Conservation (phyloP, 2,329 filamentous ascomycete genomes). For the Aspergillus fructus region DNA sequence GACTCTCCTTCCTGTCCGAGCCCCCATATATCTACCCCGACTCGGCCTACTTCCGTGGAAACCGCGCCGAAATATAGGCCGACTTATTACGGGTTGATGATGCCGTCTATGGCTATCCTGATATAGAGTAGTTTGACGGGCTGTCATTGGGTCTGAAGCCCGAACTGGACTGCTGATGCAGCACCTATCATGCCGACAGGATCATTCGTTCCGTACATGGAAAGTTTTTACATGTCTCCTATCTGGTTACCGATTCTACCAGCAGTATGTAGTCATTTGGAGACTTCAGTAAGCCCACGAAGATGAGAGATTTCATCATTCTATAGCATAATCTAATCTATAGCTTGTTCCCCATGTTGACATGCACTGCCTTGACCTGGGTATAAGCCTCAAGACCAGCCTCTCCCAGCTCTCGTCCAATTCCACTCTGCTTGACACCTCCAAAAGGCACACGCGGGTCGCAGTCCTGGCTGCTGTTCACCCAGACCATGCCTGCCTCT, state of each 20-base stretch:
- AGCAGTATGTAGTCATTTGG: too few species aligned
- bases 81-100: background rate
- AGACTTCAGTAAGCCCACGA: too few species aligned
- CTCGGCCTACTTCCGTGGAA: too few species aligned
- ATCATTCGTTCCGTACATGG: too few species aligned
- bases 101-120: background rate
- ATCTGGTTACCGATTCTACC: too few species aligned
- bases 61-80: too few species aligned
- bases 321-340: background rate
- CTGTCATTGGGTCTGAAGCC: background rate
- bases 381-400: slow-evolving; percentile 42
- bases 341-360: slow-evolving; percentile 39
- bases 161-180: background rate
- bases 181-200: background rate
- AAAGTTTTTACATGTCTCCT: too few species aligned
- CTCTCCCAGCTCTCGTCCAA: slow-evolving; percentile 51
- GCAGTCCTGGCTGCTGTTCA: slow-evolving; percentile 46
- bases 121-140: too few species aligned
- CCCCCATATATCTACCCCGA: too few species aligned
- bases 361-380: slow-evolving; percentile 42
- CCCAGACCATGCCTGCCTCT: slow-evolving; percentile 49
- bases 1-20: background rate
- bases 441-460: slow-evolving; percentile 44
- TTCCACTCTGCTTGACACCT: slow-evolving; percentile 48
- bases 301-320: background rate